Base-by-base conservation (phyloP, 495 filamentous ascomycete species). In the Lophiotrema nucula region DNA sequence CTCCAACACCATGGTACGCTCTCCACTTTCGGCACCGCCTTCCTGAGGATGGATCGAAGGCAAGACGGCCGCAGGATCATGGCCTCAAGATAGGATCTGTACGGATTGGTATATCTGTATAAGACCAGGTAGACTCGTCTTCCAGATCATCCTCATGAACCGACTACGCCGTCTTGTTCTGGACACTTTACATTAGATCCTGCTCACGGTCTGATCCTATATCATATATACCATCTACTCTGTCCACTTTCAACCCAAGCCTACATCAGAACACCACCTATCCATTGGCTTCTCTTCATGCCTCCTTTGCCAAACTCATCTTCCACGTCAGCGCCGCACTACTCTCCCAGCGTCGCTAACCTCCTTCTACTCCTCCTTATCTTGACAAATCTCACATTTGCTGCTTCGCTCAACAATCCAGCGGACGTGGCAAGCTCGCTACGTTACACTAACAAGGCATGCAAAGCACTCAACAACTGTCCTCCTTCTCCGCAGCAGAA, bases 391-490 rank as follows among this genome's bases (percentile, higher is more conserved):
- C 25, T 55, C 43, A 44, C 53, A 13, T 50, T 48, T 33, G 60
- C 54, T n/a, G 24, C 49, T 8, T 58, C 48, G 0, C 42, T 64
- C 33, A 57, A 60, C 50, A 65, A 60, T 37, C 51, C 61, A 12
- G 25, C 43, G 21, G 61, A 59, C 56, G 55, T 60, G 18, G 61
- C 61, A 2, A 58, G 44, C 21, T 47, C 61, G 47, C 56, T 56
- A 31, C 61, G 61, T 26, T 24, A 47, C 24, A 13, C 50, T 2
- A 47, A 53, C 11, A 43, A 47, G 50, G 56, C 56, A 49, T 65
- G 61, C 56, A 59, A 65, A 27, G 26, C 42, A 3, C 31, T 31
- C 8, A 60, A 60, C 31, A 60, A 56, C 50, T 65, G 56, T 47
- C 44, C 55, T 8, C 45, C 47, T 47, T 53, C 56, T 35, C 49